Conservation (phyloP, 441 rosid species). For the Eutrema salsugineum region DNA sequence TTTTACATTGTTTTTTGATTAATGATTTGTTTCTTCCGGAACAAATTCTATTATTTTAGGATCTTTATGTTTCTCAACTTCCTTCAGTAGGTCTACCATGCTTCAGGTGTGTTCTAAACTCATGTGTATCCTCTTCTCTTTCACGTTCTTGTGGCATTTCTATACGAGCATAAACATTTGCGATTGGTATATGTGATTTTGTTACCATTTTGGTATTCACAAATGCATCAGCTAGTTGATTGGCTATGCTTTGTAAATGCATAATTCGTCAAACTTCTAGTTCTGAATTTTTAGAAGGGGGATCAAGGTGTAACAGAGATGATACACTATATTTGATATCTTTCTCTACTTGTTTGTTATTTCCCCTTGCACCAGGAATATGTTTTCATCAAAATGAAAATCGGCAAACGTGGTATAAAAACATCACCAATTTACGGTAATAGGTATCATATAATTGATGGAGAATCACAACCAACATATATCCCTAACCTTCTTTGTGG, state of each 20-base stretch:
- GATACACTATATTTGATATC: not conserved
- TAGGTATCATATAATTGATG: not conserved
- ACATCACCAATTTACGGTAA: too few relatives aligned
- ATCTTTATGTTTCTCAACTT: not conserved
- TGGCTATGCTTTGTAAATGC: not conserved
- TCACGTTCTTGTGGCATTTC: not conserved
- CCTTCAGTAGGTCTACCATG: not conserved
- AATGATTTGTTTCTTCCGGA: too few relatives aligned
- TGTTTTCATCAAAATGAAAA: not conserved
- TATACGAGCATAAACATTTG: not conserved
- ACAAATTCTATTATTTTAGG: not conserved
- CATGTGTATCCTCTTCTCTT: not conserved
- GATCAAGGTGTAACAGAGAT: not conserved
- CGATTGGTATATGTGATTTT: not conserved
- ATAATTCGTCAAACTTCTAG: not conserved
- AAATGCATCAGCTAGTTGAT: not conserved
- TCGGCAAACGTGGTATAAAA: too few relatives aligned
- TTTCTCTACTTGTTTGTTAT: too few relatives aligned
- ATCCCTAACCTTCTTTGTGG: not conserved
- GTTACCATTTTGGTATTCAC: not conserved
- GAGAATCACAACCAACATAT: not conserved
- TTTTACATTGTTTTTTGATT: too few relatives aligned
- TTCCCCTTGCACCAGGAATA: not conserved
- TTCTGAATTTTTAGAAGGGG: not conserved
- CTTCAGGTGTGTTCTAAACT: not conserved